Evolutionary conservation across 1,139 yeast species (phyloP).

Genomic region (Candida freyschussii): DNA sequence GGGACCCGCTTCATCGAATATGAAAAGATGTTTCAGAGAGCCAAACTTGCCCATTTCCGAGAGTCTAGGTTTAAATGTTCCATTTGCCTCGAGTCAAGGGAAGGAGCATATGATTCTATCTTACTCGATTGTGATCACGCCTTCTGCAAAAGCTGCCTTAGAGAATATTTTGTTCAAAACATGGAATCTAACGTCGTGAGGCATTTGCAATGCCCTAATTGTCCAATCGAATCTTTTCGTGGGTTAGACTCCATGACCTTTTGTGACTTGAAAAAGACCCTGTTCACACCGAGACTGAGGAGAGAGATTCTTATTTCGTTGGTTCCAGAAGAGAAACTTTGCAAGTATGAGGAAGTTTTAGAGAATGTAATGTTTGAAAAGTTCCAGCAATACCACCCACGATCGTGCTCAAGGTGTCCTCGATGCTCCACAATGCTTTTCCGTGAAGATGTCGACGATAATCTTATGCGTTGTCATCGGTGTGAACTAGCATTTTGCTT

Average conservation of each 20-base stretch:
- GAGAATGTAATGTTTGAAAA: conserved; percentile 40
- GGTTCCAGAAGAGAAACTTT: conserved; percentile 30
- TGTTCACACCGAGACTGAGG: conserved; percentile 39
- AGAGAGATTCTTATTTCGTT: conserved; percentile 31
- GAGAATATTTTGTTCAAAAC: conserved; percentile 40
- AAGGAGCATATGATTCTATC: conserved; percentile 42
- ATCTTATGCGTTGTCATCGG: conserved; percentile 47
- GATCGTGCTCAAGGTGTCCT: conserved; percentile 51
- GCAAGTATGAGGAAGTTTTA: conserved; percentile 38
- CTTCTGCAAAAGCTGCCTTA: conserved; percentile 49
- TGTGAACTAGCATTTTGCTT: conserved; percentile 59
- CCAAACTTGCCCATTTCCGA: conserved; percentile 33
- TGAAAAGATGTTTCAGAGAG: conserved; percentile 22
- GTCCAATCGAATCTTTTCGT: conserved; percentile 26
- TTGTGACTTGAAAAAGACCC: conserved; percentile 27
- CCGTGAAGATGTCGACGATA: conserved; percentile 44
- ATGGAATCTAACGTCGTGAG: conserved; percentile 49
- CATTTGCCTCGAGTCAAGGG: conserved; percentile 51
- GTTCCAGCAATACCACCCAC: conserved; percentile 43
- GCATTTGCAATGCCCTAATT: conserved; percentile 58
- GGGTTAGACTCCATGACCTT: conserved; percentile 2
- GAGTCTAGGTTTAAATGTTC: conserved; percentile 46
- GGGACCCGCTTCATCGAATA: conserved; percentile 20
- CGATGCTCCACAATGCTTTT: conserved; percentile 44
- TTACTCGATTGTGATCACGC: conserved; percentile 47